Conservation (phyloP, 306 rosid species). For the Boehmeria nivea region DNA sequence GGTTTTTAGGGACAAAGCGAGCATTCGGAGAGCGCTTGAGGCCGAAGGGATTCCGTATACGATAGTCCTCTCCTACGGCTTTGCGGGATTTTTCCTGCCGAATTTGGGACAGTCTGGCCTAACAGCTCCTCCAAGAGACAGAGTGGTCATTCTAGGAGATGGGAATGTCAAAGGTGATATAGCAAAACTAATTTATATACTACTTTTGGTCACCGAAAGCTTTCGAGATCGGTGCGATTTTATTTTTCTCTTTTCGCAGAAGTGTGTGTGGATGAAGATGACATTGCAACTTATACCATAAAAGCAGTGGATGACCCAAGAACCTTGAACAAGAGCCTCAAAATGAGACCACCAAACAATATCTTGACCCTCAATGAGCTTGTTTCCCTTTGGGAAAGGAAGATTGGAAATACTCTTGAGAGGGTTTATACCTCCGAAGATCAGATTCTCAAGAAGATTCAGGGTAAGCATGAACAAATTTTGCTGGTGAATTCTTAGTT, state of each 20-base stretch:
- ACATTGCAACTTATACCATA: too few relatives aligned
- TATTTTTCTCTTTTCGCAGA: slow-evolving; percentile 23
- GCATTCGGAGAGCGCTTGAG: slow-evolving; percentile 31
- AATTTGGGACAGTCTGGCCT: slow-evolving; percentile 9
- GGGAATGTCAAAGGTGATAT: slow-evolving; percentile 37
- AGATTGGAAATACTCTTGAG: slow-evolving; percentile 37
- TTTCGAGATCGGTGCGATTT: too few relatives aligned
- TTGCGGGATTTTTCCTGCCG: slow-evolving; percentile 23
- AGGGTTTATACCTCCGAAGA: slow-evolving; percentile 28
- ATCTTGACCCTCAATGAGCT: slow-evolving; percentile 34
- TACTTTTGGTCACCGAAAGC: too few relatives aligned
- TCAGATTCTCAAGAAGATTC: slow-evolving; percentile 35
- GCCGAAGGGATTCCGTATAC: slow-evolving; percentile 34
- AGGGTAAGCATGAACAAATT: slow-evolving; percentile 17
- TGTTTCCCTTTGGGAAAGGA: slow-evolving; percentile 42
- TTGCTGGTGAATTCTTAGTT: background rate
- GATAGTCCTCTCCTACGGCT: slow-evolving; percentile 20
- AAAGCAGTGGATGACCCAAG: too few relatives aligned
- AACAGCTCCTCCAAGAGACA: slow-evolving; percentile 22
- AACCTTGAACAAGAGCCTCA: slow-evolving; percentile 40
- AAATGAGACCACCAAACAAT: slow-evolving; percentile 28
- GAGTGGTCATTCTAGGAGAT: slow-evolving; percentile 29
- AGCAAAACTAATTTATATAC: too few relatives aligned
- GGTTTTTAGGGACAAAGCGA: slow-evolving; percentile 14
- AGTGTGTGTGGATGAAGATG: slow-evolving; percentile 24